phyloP scores from a whole-genome alignment of 2,329 filamentous ascomycete genomes.

The Diplodia corticola region DNA sequence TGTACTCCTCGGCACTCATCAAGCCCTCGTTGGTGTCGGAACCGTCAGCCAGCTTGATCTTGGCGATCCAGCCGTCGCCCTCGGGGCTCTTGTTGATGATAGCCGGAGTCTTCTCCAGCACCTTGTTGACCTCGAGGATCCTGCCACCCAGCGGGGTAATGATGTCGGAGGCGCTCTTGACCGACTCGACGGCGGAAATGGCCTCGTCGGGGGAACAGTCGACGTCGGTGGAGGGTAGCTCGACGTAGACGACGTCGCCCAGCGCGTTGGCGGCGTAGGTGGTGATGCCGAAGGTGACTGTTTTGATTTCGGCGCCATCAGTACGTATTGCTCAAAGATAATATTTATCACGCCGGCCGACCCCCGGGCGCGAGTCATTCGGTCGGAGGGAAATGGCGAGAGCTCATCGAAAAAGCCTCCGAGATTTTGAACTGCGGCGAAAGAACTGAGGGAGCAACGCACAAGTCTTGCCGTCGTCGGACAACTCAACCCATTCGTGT shows the following conservation, averaged over 20 bases:
- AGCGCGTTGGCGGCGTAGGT: constrained; percentile 88
- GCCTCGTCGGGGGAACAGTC: constrained; percentile 75
- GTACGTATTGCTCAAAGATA: constrained; percentile 22
- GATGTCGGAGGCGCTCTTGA: constrained; percentile 98
- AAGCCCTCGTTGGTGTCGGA: constrained; percentile 61
- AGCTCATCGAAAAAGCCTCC: neutral
- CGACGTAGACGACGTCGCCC: constrained; percentile 95
- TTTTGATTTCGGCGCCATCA: neutral
- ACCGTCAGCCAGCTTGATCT: constrained; percentile 71
- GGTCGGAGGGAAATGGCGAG: constrained; percentile 19
- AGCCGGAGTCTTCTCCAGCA: constrained; percentile 80
- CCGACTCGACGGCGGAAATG: constrained; percentile 93
- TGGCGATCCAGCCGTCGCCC: constrained; percentile 89
- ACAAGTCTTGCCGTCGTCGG: constrained; percentile 78
- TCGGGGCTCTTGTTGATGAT: constrained; percentile 90
- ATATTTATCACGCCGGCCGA: neutral
- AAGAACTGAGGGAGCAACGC: constrained; percentile 31
- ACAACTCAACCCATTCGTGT: constrained; percentile 96
- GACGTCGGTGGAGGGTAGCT: constrained; percentile 74
- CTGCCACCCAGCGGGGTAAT: constrained; percentile 81
- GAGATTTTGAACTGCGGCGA: neutral
- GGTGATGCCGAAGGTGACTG: constrained; percentile 77
- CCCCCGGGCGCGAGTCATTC: neutral
- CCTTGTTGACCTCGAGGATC: constrained; percentile 70
- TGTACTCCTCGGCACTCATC: constrained; percentile 78